A percentile compares a stretch with the other conserved stretches of the same genome.
These are phyloP conservation scores for Lactarius psammicola DNA, from an alignment of 768 basidiomycete species.

Conservation along the genomic window DNA sequence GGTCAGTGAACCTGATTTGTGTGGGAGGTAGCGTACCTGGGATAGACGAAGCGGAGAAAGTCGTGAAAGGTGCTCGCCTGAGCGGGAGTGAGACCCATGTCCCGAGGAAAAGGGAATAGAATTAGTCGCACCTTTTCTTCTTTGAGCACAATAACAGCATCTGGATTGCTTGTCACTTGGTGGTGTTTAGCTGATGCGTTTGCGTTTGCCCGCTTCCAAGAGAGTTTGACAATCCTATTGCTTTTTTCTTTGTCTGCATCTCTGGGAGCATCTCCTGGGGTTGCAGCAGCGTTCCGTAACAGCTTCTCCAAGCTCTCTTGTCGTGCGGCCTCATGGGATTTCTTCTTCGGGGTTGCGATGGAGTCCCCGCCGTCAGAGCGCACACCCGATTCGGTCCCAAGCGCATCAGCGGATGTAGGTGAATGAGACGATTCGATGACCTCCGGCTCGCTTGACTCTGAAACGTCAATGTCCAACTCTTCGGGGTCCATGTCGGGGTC, in stretches of 20 bases:
- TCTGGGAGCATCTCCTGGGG: constrained; percentile 17
- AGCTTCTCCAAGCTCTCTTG: constrained; percentile 60
- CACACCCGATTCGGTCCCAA: background rate
- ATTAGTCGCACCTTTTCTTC: constrained; percentile 70
- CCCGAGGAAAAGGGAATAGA: constrained; percentile 6
- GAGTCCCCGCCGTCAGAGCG: constrained; percentile 31
- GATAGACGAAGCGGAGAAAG: constrained; percentile 90
- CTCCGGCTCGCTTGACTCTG: constrained; percentile 29
- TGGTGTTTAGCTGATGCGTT: constrained; percentile 13
- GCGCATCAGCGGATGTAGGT: background rate
- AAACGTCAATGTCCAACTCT: constrained; percentile 42
- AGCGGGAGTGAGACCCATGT: background rate
- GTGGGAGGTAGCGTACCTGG: constrained; percentile 59
- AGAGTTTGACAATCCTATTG: constrained; percentile 19
- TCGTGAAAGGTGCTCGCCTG: constrained; percentile 88
- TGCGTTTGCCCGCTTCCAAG: constrained; percentile 21
- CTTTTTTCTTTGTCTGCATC: constrained; percentile 28
- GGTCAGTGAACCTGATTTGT: background rate
- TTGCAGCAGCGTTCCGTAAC: constrained; percentile 7
- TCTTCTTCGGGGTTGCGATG: constrained; percentile 39
- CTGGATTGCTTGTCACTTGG: constrained; percentile 44
- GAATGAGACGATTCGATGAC: constrained; percentile 32
- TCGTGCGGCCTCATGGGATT: constrained; percentile 23
- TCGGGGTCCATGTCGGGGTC: constrained; percentile 49
- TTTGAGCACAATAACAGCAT: constrained; percentile 85